These are phyloP conservation scores for Cyclocybe cylindracea DNA, from an alignment of 768 basidiomycete species.

Conservation along the genomic window DNA sequence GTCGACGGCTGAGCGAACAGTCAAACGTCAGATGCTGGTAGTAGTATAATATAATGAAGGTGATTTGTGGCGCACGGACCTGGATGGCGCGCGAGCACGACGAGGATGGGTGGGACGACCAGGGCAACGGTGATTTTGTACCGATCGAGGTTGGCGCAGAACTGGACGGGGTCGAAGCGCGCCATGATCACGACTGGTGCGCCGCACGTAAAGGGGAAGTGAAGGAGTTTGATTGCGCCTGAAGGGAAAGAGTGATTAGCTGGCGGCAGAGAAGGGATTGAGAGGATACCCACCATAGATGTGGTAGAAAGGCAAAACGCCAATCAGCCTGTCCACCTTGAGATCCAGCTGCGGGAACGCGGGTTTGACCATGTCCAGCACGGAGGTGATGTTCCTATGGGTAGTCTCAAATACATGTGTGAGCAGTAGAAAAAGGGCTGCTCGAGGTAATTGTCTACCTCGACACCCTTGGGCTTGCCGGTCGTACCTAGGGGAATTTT, in stretches of 20 bases:
- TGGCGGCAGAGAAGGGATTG: neutral
- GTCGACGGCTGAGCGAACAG: slow-evolving; percentile 47
- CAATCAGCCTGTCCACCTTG: slow-evolving; percentile 49
- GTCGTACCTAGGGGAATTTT: slow-evolving; percentile 58
- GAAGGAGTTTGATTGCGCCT: slow-evolving; percentile 65
- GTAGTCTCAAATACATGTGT: slow-evolving; percentile 45
- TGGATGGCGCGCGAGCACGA: slow-evolving; percentile 65
- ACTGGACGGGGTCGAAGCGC: slow-evolving; percentile 69
- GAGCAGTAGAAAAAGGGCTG: neutral
- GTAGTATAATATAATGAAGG: no score
- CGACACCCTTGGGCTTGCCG: slow-evolving; percentile 68
- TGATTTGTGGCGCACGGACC: no score
- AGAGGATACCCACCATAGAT: slow-evolving; percentile 31
- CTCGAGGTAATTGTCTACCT: slow-evolving; percentile 30
- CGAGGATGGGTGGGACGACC: no score
- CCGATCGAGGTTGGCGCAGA: slow-evolving; percentile 63
- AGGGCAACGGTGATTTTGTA: slow-evolving; percentile 66
- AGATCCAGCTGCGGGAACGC: slow-evolving; percentile 42
- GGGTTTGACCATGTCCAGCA: slow-evolving; percentile 50
- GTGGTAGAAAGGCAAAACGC: slow-evolving; percentile 58
- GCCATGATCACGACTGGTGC: slow-evolving; percentile 57
- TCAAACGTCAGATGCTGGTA: neutral
- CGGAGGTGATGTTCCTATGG: slow-evolving; percentile 65
- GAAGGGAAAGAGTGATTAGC: slow-evolving; percentile 2
- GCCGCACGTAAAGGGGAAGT: slow-evolving; percentile 51